Percentiles rank a stretch among this genome's conserved stretches.
Conservation (phyloP, 225 moss, liverwort and hornwort species). For the Pleurozium schreberi region DNA sequence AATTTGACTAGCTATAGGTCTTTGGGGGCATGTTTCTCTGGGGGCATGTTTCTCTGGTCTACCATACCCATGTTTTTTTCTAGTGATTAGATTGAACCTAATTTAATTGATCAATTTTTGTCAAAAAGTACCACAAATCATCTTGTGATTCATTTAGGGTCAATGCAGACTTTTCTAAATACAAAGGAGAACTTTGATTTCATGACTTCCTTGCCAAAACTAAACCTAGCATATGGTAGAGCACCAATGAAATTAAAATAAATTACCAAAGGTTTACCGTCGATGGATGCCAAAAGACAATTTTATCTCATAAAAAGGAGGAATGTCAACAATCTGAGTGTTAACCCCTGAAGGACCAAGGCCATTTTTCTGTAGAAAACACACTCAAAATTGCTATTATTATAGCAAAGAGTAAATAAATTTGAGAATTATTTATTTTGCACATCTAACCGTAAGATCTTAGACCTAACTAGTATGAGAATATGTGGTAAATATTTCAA, state of each 20-base stretch:
- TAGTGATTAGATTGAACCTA: neutral
- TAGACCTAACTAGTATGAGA: too few relatives aligned
- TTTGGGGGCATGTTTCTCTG: neutral
- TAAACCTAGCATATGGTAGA: neutral
- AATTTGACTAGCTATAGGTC: neutral
- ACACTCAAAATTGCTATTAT: too few relatives aligned
- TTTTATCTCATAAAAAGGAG: neutral
- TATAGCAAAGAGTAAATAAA: too few relatives aligned
- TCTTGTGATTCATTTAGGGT: rapidly evolving
- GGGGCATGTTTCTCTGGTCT: neutral
- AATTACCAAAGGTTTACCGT: too few relatives aligned
- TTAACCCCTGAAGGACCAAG: too few relatives aligned
- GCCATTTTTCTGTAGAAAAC: too few relatives aligned
- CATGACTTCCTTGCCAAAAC: neutral
- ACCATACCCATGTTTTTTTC: neutral
- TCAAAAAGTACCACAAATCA: neutral
- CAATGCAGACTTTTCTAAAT: neutral
- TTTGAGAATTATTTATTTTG: too few relatives aligned
- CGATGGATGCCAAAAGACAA: neutral
- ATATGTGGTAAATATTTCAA: too few relatives aligned
- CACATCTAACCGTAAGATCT: too few relatives aligned
- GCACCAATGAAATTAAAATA: neutral
- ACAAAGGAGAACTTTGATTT: neutral
- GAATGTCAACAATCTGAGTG: rapidly evolving
- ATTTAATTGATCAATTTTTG: neutral